Base-by-base conservation (phyloP, 768 basidiomycete species). In the Infundibulicybe gibba region DNA sequence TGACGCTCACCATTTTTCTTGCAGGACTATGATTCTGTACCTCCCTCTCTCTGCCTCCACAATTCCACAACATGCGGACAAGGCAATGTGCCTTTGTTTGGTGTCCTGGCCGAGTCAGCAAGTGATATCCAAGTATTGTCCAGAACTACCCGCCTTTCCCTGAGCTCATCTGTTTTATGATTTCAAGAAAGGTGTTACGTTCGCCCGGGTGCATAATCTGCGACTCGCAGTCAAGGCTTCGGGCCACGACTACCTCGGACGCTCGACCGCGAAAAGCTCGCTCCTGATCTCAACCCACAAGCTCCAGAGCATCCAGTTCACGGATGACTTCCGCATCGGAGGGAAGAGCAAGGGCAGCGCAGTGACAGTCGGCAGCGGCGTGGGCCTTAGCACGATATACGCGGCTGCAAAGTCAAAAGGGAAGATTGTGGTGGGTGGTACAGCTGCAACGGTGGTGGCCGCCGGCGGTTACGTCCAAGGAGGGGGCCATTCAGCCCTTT, bases 401-500 rank as follows among this genome's bases (percentile, higher is more conserved):
- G 32, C 16, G 10, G 53, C 53, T 4, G 44, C 57, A 1, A 60
- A 58, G 16, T 53, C 41, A 3, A 16, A 58, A 4, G 56, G 55
- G 2, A 60, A 59, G 32, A 51, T 64, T 33, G 47, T 56, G 10
- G 58, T 69, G 9, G 60, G 61, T 5, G 65, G 61, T 14, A 41
- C 50, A 3, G 60, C 59, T 16, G 53, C 52, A 8, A 62, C 61
- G 2, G 62, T 67, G 32, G 61, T 48, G n/a, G 44, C 56, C 0
- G 61, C 59, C 15, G 66, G 64, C 21, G 67, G 65, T 1, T 67
- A 64, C 44, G 46, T 67, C 32, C 66, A 69, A 52, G 67, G 65
- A 5, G 66, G 45, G 11, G 66, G 67, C 1, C 64, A 67, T 48
- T 64, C 63, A 1, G 49, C 59, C 9, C 41, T 65, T 6, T 55